Base-by-base conservation (phyloP, 768 basidiomycete genomes). In the Pluteus cervinus region DNA sequence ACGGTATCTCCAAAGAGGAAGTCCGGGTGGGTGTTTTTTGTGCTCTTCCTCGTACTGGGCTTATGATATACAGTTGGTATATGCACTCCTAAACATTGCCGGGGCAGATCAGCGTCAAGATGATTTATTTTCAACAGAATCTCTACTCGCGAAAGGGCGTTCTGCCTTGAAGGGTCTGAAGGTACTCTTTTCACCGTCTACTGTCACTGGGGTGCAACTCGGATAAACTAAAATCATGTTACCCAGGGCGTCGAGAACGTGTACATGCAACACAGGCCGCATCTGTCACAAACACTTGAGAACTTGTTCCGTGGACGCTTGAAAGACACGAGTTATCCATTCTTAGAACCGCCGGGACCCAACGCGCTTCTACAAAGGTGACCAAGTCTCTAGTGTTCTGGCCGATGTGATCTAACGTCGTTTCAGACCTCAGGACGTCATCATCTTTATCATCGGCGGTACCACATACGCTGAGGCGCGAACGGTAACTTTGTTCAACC, bases 41-140 rank as follows among this genome's bases (percentile, higher is more conserved):
- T 29, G 15, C 26, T 15, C 26, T 11, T 17, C 24, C 7, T 5
- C 39, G n/a, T 10, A 44, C 44, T 51, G 8, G 50, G 36, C 25
- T 46, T 24, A 43, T 23, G 24, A 31, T 48, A 29, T 25, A 23
- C 49, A 94, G 92, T 73, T 97, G 38, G 93, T 99, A 2, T 93
- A 97, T 58, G 85, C 88, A 11, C 73, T 93, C 44, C 61, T 99
- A 41, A 94, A 96, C 48, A 79, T 93, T 31, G 88, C 94, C 1
- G 96, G 96, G 20, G 80, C 87, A 8, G 94, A 98, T 55, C 91
- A 97, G 47, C 79, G 96, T 20, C 94, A 99, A 63, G 94, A 97
- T 51, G 96, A 98, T 58, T 66, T 99, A 18, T 98, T 97, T 56
- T 90, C 88, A 30, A 96, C 86, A 28, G 94, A 96, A 60, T 91